Percentiles rank a stretch among this genome's conserved stretches.
Evolutionary conservation across 83 land plant genomes (phyloP).

Genomic region (Picea abies): DNA sequence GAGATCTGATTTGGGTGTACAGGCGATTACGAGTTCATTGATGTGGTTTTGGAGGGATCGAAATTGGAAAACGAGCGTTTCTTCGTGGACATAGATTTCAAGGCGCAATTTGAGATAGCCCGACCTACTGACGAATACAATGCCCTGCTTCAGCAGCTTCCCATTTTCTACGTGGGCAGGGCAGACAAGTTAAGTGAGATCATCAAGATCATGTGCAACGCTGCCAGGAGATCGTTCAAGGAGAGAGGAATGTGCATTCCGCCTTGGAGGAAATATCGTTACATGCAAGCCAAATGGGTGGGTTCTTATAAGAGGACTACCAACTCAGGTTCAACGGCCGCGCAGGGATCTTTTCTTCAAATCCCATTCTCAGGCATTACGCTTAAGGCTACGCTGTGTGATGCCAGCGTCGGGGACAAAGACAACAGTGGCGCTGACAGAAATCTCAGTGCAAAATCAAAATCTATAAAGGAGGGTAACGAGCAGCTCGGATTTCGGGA

Average conservation of each 20-base stretch:
- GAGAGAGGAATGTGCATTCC: slow-evolving; percentile 55
- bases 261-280: slow-evolving; percentile 72
- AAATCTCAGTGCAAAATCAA: too few relatives aligned
- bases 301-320: slow-evolving; percentile 49
- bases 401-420: too few relatives aligned
- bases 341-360: too few relatives aligned
- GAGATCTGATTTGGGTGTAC: too few relatives aligned
- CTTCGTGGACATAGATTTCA: too few relatives aligned
- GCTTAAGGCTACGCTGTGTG: too few relatives aligned
- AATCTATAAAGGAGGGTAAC: too few relatives aligned
- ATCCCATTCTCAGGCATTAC: too few relatives aligned
- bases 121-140: slow-evolving; percentile 47
- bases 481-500: too few relatives aligned
- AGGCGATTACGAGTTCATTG: neutral
- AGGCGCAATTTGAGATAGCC: slow-evolving; percentile 55
- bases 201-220: slow-evolving; percentile 47
- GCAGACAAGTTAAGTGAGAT: slow-evolving; percentile 47
- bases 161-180: slow-evolving; percentile 43
- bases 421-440: too few relatives aligned
- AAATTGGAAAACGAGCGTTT: neutral
- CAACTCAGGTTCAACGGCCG: neutral
- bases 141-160: slow-evolving; percentile 36
- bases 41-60: neutral
- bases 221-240: slow-evolving; percentile 54
- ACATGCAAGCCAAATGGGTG: slow-evolving; percentile 20